phyloP scores from a whole-genome alignment of 2,329 filamentous ascomycete genomes.

The Cercospora sp. region DNA sequence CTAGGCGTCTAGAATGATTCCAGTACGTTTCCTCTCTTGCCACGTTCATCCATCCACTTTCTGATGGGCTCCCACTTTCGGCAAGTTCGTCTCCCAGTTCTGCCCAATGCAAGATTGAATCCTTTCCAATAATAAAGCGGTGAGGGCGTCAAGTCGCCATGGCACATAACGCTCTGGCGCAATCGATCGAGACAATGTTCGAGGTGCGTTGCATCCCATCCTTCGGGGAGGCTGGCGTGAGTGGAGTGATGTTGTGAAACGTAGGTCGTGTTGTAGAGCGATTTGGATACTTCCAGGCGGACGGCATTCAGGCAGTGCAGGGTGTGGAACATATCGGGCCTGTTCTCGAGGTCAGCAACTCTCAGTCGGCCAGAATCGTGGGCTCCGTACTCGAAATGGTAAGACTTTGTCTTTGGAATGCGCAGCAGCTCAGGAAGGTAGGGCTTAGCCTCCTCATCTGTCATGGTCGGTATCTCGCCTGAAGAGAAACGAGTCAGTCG shows the following conservation, averaged over 20 bases:
- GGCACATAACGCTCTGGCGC: constrained; percentile 27
- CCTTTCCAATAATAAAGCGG: constrained; percentile 22
- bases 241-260: constrained; percentile 2
- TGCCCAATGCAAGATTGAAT: constrained; percentile 21
- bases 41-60: constrained; percentile 26
- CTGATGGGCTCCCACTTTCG: constrained; percentile 26
- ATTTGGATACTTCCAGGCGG: constrained; percentile 22
- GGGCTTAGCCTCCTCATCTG: constrained; percentile 15
- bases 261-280: constrained; percentile 21
- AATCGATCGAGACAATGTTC: constrained; percentile 30
- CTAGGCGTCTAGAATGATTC: constrained; percentile 8
- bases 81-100: constrained; percentile 24
- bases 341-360: neutral
- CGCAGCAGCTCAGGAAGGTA: constrained; percentile 19
- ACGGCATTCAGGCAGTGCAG: constrained; percentile 31
- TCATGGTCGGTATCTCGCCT: constrained; percentile 25
- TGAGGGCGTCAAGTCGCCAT: constrained; percentile 26
- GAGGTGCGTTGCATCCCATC: constrained; percentile 21
- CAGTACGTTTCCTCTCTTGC: constrained; percentile 5
- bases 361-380: neutral
- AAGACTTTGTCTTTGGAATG: constrained; percentile 15
- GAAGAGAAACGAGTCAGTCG: neutral
- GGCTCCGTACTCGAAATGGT: constrained; percentile 18
- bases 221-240: constrained; percentile 2
- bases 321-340: constrained; percentile 27